Conservation (phyloP, 2,329 filamentous ascomycete genomes). For the Ambrosiella beaveri region DNA sequence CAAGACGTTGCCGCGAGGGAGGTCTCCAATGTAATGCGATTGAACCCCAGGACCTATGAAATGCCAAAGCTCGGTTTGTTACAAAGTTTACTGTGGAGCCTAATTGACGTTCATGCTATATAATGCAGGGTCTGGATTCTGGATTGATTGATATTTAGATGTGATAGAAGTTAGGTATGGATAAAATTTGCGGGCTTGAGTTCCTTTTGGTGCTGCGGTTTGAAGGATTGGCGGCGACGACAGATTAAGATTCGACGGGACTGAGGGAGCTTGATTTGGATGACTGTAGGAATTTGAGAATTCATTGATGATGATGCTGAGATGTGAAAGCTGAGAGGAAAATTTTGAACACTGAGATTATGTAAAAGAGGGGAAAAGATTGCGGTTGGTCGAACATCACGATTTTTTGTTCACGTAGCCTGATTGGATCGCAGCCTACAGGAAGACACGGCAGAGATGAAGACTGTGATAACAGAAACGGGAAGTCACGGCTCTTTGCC, state of each 20-base stretch:
- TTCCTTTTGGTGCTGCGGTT: not conserved
- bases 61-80: too few species aligned
- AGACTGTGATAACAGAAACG: not conserved
- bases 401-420: not conserved
- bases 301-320: not conserved
- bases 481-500: not conserved
- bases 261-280: not conserved
- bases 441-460: not conserved
- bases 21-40: slow-evolving; percentile 1
- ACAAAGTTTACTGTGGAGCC: too few species aligned
- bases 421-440: not conserved
- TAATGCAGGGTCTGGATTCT: too few species aligned
- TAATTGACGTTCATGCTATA: too few species aligned
- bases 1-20: not conserved
- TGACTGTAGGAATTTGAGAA: not conserved
- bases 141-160: not conserved
- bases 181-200: not conserved
- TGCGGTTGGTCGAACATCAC: not conserved
- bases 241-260: not conserved
- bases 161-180: not conserved
- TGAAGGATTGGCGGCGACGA: not conserved
- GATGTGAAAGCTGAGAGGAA: not conserved
- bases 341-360: not conserved
- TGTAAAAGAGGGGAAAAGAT: not conserved
- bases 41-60: not conserved